A percentile compares a stretch with the other conserved stretches of the same genome.
Evolutionary conservation across 768 basidiomycete genomes (phyloP).

Genomic region (Lentinula guzmanii): DNA sequence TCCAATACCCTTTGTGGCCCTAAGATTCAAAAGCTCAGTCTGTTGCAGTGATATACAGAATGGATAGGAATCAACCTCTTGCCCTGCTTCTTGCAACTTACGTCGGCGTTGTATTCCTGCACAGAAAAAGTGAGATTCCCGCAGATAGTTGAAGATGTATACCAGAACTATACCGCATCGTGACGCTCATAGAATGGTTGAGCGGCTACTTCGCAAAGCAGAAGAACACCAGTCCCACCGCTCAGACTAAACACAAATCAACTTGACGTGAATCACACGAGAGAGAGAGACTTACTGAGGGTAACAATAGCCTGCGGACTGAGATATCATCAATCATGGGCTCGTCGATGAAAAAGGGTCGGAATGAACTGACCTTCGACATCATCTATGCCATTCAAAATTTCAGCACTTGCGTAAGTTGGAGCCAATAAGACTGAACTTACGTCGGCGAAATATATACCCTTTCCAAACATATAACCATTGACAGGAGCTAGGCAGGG

Average conservation of each 20-base stretch:
- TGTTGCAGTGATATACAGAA: background rate
- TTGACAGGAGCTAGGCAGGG: constrained; percentile 36
- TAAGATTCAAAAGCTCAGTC: constrained; percentile 12
- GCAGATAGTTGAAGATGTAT: background rate
- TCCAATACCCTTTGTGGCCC: constrained; percentile 52
- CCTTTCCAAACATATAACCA: constrained; percentile 66
- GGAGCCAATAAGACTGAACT: constrained; percentile 12
- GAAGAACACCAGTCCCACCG: constrained; percentile 43
- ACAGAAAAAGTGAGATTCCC: background rate
- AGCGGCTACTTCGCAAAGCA: constrained; percentile 56
- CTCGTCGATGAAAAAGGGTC: background rate
- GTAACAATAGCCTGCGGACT: constrained; percentile 56
- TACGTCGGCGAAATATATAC: constrained; percentile 60
- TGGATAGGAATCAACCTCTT: constrained; percentile 22
- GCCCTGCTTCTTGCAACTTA: constrained; percentile 33
- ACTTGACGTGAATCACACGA: background rate
- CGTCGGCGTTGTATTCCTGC: constrained; percentile 44
- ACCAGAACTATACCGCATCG: constrained; percentile 23
- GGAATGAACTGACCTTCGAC: constrained; percentile 39
- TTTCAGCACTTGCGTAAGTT: background rate
- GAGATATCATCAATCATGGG: background rate
- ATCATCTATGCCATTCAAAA: constrained; percentile 38
- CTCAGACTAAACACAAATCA: constrained; percentile 32
- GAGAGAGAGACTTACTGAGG: constrained; percentile 28
- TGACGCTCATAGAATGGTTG: constrained; percentile 47